Percentiles rank a stretch among this genome's conserved stretches.
Evolutionary conservation across 2,329 filamentous ascomycete species (phyloP).

Genomic region (Aspergillus ustus): DNA sequence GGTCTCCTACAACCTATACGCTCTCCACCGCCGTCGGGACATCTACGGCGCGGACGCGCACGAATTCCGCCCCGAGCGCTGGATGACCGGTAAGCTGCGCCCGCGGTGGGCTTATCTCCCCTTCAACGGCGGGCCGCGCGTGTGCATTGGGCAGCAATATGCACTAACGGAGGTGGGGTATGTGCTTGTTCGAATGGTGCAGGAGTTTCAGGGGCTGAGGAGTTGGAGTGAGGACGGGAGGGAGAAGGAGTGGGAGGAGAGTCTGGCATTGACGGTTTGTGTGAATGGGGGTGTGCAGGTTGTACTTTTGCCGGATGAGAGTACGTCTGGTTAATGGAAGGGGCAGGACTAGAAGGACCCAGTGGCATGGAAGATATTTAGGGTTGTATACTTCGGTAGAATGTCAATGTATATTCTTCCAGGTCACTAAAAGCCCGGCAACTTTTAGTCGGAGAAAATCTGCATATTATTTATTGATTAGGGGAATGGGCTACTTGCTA

Average conservation of each 20-base stretch:
- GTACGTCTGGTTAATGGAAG: too few relatives aligned
- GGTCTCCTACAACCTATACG: constrained; percentile 68
- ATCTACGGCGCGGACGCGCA: constrained; percentile 41
- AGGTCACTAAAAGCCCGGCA: too few relatives aligned
- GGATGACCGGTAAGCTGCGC: constrained; percentile 37
- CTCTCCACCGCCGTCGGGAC: constrained; percentile 26
- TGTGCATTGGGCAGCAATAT: constrained; percentile 31
- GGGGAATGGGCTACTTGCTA: too few relatives aligned
- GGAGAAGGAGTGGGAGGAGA: constrained; percentile 15
- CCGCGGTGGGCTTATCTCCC: constrained; percentile 42
- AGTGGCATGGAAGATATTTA: too few relatives aligned
- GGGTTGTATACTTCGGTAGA: too few relatives aligned
- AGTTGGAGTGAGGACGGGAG: constrained; percentile 7
- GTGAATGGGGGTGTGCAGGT: too few relatives aligned
- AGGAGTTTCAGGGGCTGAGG: constrained; percentile 8
- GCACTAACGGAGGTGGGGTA: constrained; percentile 15
- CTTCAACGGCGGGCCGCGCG: constrained; percentile 36
- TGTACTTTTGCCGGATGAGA: too few relatives aligned
- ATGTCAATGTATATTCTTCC: too few relatives aligned
- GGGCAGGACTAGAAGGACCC: too few relatives aligned
- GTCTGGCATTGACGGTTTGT: constrained; percentile 7
- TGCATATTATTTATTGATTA: too few relatives aligned
- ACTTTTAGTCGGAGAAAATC: too few relatives aligned
- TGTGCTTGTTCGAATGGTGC: constrained; percentile 11
- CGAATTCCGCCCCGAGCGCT: constrained; percentile 55